These are phyloP conservation scores for Sonneratia caseolaris DNA, from an alignment of 345 rosid genomes.

Conservation along the genomic window DNA sequence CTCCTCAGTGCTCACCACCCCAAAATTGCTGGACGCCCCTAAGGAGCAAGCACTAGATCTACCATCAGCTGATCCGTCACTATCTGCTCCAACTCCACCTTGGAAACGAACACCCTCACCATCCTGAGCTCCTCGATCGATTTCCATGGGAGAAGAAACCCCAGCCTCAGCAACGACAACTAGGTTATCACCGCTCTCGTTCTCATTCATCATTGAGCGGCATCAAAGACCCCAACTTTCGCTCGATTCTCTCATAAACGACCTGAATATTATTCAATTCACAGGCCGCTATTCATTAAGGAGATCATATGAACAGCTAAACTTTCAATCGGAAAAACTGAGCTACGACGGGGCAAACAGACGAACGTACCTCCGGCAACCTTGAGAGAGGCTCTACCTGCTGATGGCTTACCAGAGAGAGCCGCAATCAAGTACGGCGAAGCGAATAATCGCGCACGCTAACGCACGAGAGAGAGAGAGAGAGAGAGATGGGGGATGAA, in stretches of 20 bases:
- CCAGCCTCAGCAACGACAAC: background rate
- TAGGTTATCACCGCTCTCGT: constrained; percentile 2
- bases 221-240: background rate
- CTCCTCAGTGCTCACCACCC: no score
- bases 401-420: background rate
- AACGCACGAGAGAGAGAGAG: background rate
- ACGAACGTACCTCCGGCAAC: constrained; percentile 3
- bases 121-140: background rate
- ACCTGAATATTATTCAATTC: background rate
- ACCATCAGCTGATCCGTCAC: constrained; percentile 5
- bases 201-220: background rate
- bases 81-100: background rate
- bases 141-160: constrained; percentile 3
- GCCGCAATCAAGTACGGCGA: background rate
- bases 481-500: background rate
- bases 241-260: constrained; percentile 1
- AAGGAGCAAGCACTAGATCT: constrained; percentile 7
- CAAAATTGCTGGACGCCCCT: background rate
- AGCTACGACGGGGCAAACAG: background rate
- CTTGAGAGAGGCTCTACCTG: background rate
- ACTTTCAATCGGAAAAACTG: background rate
- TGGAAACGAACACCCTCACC: constrained; percentile 5
- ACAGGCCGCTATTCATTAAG: background rate
- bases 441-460: background rate
- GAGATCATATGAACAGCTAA: background rate